A percentile compares a stretch with the other conserved stretches of the same genome.
phyloP scores from a whole-genome alignment of 805 yeast genomes.

The Suhomyces sp. region DNA sequence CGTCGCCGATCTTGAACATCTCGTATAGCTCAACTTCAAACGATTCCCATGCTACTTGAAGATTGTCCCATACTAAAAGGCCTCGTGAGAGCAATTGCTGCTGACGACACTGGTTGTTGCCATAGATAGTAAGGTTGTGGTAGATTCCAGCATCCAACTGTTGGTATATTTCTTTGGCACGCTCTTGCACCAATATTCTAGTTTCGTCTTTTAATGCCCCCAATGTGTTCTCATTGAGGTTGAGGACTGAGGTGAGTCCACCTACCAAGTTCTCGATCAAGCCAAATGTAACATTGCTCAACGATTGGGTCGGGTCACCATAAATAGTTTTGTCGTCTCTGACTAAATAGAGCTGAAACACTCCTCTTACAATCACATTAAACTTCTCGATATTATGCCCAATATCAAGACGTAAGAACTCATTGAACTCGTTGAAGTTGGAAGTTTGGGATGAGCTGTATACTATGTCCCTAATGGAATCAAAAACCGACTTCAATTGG shows the following conservation, averaged over 20 bases:
- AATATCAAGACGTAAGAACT: conserved; percentile 27
- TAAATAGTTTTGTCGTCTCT: conserved; percentile 60
- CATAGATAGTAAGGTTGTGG: conserved; percentile 27
- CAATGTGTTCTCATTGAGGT: conserved; percentile 13
- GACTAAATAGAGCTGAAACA: conserved; percentile 58
- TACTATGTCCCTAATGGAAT: conserved; percentile 17
- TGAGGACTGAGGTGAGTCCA: conserved; percentile 29
- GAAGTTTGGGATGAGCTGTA: conserved; percentile 14
- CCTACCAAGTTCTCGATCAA: conserved; percentile 46
- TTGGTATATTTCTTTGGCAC: conserved; percentile 1
- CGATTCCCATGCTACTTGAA: conserved; percentile 71
- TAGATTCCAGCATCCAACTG: conserved; percentile 47
- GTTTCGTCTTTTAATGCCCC: conserved; percentile 6
- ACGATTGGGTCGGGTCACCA: conserved; percentile 40
- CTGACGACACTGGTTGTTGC: conserved; percentile 73
- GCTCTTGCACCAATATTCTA: not conserved
- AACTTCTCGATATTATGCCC: conserved; percentile 20
- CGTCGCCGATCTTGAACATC: conserved; percentile 37
- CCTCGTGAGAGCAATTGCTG: conserved; percentile 65
- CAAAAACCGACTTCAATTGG: conserved; percentile 18
- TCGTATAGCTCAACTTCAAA: conserved; percentile 49
- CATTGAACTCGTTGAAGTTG: conserved; percentile 22
- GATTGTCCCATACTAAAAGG: conserved; percentile 66
- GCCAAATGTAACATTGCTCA: conserved; percentile 23
- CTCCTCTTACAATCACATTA: conserved; percentile 57